A percentile compares a stretch with the other conserved stretches of the same genome.
Evolutionary conservation across 129 eudicot species (phyloP).

Genomic region (Kitagawia praeruptora): DNA sequence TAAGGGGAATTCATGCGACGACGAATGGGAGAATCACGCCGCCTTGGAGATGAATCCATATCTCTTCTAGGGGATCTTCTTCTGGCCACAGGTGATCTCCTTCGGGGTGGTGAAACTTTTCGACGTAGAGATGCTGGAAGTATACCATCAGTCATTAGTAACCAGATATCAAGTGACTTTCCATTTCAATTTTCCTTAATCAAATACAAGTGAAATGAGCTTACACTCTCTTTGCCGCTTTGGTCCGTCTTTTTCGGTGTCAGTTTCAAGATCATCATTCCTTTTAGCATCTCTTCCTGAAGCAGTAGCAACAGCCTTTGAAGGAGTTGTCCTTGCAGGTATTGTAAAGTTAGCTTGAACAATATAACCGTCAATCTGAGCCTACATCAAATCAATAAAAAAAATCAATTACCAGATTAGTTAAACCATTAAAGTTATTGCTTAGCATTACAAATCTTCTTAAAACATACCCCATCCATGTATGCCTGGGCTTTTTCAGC

Average conservation of each 20-base stretch:
- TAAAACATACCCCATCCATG: constrained; percentile 76
- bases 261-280: constrained; percentile 44
- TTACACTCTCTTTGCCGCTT: constrained; percentile 37
- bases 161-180: not conserved
- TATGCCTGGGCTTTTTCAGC: constrained; percentile 29
- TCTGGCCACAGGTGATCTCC: constrained; percentile 55
- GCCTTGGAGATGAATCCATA: constrained; percentile 62
- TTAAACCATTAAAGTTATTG: not conserved
- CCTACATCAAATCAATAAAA: constrained; percentile 29
- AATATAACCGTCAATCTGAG: constrained; percentile 84
- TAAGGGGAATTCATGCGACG: constrained; percentile 52
- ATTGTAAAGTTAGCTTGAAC: constrained; percentile 74
- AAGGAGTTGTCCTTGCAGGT: constrained; percentile 75
- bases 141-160: not conserved
- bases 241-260: constrained; percentile 63
- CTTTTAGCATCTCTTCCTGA: constrained; percentile 53
- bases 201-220: not conserved
- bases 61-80: constrained; percentile 37
- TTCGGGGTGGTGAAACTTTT: constrained; percentile 46
- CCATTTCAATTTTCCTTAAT: not conserved
- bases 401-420: constrained; percentile 3
- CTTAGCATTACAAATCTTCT: not conserved
- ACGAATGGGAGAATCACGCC: constrained; percentile 70
- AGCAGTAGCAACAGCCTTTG: constrained; percentile 52
- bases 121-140: constrained; percentile 64